A percentile compares a stretch with the other conserved stretches of the same genome.
Conservation (phyloP, 2,329 filamentous ascomycete genomes). For the Diaporthe citrichinensis region DNA sequence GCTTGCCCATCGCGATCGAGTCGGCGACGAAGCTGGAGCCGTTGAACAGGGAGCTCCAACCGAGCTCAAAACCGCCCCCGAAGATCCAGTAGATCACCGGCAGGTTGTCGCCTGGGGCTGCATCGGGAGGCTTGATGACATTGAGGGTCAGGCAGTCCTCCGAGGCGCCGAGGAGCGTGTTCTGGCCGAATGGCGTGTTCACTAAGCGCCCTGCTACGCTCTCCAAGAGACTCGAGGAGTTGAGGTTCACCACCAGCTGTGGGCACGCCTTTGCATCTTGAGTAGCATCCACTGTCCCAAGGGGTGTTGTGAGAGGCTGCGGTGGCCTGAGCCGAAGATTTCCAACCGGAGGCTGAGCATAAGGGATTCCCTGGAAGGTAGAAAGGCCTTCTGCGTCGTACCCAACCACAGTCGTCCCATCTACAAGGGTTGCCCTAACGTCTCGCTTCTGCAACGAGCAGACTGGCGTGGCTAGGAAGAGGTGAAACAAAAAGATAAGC, state of each 20-base stretch:
- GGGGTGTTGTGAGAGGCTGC: conserved; percentile 16
- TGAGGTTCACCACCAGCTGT: conserved; percentile 27
- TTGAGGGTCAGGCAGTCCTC: conserved; percentile 68
- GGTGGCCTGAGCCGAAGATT: conserved; percentile 30
- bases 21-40: conserved; percentile 51
- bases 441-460: conserved; percentile 25
- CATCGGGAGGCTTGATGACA: conserved; percentile 61
- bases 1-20: conserved; percentile 61
- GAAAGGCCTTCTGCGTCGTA: conserved; percentile 27
- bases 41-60: conserved; percentile 55
- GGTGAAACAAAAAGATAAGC: neutral
- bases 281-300: conserved; percentile 25
- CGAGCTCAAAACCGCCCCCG: conserved; percentile 64
- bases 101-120: conserved; percentile 58
- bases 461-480: neutral
- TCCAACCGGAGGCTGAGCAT: conserved; percentile 31
- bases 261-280: conserved; percentile 19
- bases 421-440: conserved; percentile 26
- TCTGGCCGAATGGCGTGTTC: conserved; percentile 22
- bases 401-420: conserved; percentile 26
- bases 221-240: conserved; percentile 28
- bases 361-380: conserved; percentile 33
- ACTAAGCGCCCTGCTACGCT: conserved; percentile 17
- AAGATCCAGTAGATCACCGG: conserved; percentile 72
- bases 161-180: conserved; percentile 52